Evolutionary conservation across 1,284 basidiomycete genomes (phyloP).

Genomic region (Marasmius sp.): DNA sequence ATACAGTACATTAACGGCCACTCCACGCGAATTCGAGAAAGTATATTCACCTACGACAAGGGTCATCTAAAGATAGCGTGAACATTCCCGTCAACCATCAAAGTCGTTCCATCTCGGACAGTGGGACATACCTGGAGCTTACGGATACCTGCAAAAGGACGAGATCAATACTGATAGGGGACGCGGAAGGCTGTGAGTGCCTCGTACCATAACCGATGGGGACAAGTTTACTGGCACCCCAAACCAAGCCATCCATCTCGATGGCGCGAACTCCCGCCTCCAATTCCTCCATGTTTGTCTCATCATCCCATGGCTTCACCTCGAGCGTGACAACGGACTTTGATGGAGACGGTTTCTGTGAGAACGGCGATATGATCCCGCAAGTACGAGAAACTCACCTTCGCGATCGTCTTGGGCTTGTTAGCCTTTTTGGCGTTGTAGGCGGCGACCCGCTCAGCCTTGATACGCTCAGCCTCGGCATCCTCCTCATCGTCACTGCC

Average conservation of each 20-base stretch:
- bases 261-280: constrained; percentile 86
- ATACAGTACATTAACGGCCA: constrained; percentile 10
- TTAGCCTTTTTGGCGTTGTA: constrained; percentile 93
- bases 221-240: constrained; percentile 92
- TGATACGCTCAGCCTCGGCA: constrained; percentile 91
- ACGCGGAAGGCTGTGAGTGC: background rate
- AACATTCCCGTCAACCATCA: background rate
- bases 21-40: constrained; percentile 18
- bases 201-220: constrained; percentile 85
- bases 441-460: constrained; percentile 92
- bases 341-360: constrained; percentile 16
- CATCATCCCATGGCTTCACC: constrained; percentile 99
- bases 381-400: constrained; percentile 53
- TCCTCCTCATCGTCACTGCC: constrained; percentile 91
- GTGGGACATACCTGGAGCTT: constrained; percentile 82
- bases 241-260: constrained; percentile 90
- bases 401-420: constrained; percentile 89
- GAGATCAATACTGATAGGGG: constrained; percentile 3
- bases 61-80: constrained; percentile 67
- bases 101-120: constrained; percentile 11
- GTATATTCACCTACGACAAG: constrained; percentile 80
- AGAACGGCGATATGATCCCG: background rate
- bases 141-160: constrained; percentile 45
- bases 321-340: constrained; percentile 95
- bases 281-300: constrained; percentile 93